These are phyloP conservation scores for Perilla frutescens DNA, from an alignment of 257 asterid genomes.

Conservation along the genomic window DNA sequence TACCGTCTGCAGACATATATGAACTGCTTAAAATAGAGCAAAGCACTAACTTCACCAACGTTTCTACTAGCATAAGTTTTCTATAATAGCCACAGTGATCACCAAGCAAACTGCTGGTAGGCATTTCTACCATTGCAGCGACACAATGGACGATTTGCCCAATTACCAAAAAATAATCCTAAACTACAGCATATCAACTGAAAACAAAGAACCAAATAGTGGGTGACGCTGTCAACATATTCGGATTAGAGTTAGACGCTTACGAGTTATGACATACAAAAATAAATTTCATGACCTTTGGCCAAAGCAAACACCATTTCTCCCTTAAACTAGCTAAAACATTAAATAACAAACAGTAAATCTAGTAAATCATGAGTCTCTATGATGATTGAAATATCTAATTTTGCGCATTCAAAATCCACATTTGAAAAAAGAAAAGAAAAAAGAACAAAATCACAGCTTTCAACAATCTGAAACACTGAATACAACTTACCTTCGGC, in stretches of 20 bases:
- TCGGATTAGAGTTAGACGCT: neutral
- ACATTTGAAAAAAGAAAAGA: neutral
- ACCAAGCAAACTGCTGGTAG: conserved; percentile 19
- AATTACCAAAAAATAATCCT: neutral
- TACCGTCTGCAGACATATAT: neutral
- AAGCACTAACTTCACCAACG: neutral
- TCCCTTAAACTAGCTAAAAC: conserved; percentile 14
- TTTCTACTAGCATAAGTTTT: conserved; percentile 1
- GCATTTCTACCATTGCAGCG: conserved; percentile 20
- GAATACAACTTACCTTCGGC: conserved; percentile 58
- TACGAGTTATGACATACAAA: too few species aligned
- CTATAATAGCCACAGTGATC: neutral
- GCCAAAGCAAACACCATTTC: conserved; percentile 16
- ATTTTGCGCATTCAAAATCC: conserved; percentile 1
- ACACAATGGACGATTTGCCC: neutral
- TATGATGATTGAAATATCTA: neutral
- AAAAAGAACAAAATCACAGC: neutral
- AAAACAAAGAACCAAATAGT: neutral
- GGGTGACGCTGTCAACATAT: neutral
- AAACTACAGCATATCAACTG: conserved; percentile 10
- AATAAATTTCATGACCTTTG: neutral
- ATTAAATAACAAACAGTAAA: neutral
- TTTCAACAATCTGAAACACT: conserved; percentile 10
- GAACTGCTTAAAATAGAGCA: conserved; percentile 10
- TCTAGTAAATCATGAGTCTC: neutral